Conservation (phyloP, 2,329 filamentous ascomycete genomes). For the Clonostachys rhizophaga region DNA sequence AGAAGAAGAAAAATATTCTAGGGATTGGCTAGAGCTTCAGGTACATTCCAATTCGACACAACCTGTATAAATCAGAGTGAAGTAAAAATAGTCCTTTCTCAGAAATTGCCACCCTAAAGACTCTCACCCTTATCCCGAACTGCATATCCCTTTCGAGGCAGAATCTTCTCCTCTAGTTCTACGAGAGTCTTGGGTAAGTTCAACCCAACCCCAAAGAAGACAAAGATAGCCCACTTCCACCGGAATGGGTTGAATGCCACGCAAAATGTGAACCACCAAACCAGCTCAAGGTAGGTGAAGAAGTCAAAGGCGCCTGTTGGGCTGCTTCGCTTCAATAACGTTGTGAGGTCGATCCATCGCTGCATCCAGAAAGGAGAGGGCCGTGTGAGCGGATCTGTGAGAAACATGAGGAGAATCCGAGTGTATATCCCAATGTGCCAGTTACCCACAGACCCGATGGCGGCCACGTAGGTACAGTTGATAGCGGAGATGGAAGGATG, state of each 20-base stretch:
- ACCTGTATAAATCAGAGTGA: too few species aligned
- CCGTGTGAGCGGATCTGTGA: slow-evolving; percentile 71
- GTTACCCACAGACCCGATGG: slow-evolving; percentile 78
- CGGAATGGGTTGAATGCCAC: slow-evolving; percentile 78
- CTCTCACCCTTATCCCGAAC: slow-evolving; percentile 10
- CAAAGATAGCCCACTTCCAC: slow-evolving; percentile 87
- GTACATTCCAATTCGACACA: too few species aligned
- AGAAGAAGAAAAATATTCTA: too few species aligned
- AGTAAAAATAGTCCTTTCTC: too few species aligned
- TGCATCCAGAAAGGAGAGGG: slow-evolving; percentile 73
- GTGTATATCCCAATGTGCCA: slow-evolving; percentile 92
- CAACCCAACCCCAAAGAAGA: slow-evolving; percentile 71
- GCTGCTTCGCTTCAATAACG: slow-evolving; percentile 61
- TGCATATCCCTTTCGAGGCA: slow-evolving; percentile 42
- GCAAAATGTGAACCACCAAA: slow-evolving; percentile 83
- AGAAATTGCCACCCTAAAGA: slow-evolving; percentile 4
- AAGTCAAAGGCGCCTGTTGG: slow-evolving; percentile 81
- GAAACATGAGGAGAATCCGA: slow-evolving; percentile 79
- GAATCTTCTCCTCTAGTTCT: slow-evolving; percentile 56
- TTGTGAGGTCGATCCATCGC: slow-evolving; percentile 82
- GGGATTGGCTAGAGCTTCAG: too few species aligned
- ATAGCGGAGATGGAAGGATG: slow-evolving; percentile 73
- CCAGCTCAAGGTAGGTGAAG: slow-evolving; percentile 79
- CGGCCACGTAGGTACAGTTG: slow-evolving; percentile 78
- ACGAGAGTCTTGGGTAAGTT: slow-evolving; percentile 63